phyloP scores from a whole-genome alignment of 2,329 filamentous ascomycete genomes.

The Magnaporthales sp. region DNA sequence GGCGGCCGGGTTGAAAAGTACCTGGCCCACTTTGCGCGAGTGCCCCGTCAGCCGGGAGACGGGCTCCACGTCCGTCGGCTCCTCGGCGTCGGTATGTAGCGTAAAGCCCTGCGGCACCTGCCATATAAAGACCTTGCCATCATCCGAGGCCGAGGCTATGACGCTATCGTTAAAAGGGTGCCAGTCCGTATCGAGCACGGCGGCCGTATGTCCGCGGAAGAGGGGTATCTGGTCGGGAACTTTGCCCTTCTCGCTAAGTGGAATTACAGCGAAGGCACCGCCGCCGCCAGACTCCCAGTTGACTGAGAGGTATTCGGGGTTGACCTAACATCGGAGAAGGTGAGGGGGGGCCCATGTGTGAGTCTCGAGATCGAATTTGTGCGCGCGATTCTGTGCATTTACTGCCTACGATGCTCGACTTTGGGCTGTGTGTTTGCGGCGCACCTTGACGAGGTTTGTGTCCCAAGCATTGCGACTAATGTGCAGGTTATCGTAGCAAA shows the following conservation, averaged over 20 bases:
- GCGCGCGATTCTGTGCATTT: background rate
- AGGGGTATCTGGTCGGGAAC: slow-evolving; percentile 87
- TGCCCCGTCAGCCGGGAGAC: slow-evolving; percentile 78
- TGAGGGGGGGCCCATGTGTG: slow-evolving; percentile 10
- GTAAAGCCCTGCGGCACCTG: slow-evolving; percentile 84
- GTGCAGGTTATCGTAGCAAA: slow-evolving; percentile 96
- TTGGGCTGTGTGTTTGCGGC: slow-evolving; percentile 14
- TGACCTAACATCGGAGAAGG: slow-evolving; percentile 51
- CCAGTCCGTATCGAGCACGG: slow-evolving; percentile 97
- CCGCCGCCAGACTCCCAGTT: slow-evolving; percentile 98
- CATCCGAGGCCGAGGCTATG: slow-evolving; percentile 89
- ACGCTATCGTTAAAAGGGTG: slow-evolving; percentile 93
- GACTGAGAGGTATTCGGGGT: slow-evolving; percentile 90
- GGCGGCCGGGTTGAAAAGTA: slow-evolving; percentile 93
- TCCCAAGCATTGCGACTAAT: slow-evolving; percentile 99
- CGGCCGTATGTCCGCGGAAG: slow-evolving; percentile 91
- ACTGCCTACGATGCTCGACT: no score
- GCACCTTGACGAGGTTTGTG: slow-evolving; percentile 93
- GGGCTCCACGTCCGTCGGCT: slow-evolving; percentile 72
- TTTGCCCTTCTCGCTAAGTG: slow-evolving; percentile 80
- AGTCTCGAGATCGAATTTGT: background rate
- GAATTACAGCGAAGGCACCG: slow-evolving; percentile 94
- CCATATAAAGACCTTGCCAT: slow-evolving; percentile 97
- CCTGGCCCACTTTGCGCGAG: slow-evolving; percentile 91
- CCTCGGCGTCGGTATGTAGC: slow-evolving; percentile 75